Conservation (phyloP, 1,139 yeast species). For the Pichia sp. region DNA sequence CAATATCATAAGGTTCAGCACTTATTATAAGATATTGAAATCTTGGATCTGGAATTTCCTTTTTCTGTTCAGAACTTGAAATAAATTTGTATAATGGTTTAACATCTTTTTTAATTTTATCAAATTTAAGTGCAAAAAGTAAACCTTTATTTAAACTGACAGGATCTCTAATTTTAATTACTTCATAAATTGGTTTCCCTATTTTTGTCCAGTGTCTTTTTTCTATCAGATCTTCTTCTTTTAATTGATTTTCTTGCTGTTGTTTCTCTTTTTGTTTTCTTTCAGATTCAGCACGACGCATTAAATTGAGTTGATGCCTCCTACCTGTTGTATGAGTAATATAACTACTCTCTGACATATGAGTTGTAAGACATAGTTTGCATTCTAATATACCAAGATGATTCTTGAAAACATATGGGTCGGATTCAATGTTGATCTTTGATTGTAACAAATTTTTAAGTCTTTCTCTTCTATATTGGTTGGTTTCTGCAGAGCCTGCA, state of each 20-base stretch:
- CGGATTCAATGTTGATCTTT: conserved; percentile 59
- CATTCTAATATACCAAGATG: conserved; percentile 75
- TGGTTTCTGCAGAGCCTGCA: conserved; percentile 62
- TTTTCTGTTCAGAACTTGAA: conserved; percentile 65
- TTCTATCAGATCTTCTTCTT: conserved; percentile 21
- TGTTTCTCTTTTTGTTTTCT: conserved; percentile 31
- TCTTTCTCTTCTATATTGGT: conserved; percentile 59
- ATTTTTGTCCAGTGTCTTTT: conserved; percentile 54
- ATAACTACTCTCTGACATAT: conserved; percentile 68
- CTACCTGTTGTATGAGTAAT: conserved; percentile 74
- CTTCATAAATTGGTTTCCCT: conserved; percentile 66
- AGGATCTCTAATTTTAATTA: conserved; percentile 62
- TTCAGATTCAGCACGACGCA: conserved; percentile 47
- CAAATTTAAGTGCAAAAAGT: conserved; percentile 50
- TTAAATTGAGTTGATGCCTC: conserved; percentile 66
- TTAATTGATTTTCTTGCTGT: conserved; percentile 10
- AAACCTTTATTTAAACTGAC: conserved; percentile 54
- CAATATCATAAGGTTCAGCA: conserved; percentile 80
- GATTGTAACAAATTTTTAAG: conserved; percentile 59
- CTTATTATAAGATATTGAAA: conserved; percentile 67
- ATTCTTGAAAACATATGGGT: conserved; percentile 73
- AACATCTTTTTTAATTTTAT: conserved; percentile 40
- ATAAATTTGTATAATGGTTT: conserved; percentile 63
- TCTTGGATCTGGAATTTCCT: conserved; percentile 39
- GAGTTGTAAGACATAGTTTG: conserved; percentile 68